Evolutionary conservation across 345 rosid species (phyloP).

Genomic region (Salix udensis): DNA sequence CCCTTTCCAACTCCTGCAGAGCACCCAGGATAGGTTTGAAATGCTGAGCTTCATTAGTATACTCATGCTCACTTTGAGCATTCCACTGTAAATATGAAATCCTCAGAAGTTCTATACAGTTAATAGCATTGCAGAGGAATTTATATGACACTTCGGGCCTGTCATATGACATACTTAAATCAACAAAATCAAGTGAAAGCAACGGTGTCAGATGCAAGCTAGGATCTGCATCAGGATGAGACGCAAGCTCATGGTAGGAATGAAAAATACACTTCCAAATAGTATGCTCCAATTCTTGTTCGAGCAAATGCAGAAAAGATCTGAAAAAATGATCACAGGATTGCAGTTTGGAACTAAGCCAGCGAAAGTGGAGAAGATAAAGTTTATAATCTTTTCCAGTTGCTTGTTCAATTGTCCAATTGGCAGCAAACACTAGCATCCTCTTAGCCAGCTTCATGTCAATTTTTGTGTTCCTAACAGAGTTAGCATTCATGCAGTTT

Average conservation of each 20-base stretch:
- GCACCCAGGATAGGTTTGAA: slow-evolving; percentile 52
- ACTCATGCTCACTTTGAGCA: slow-evolving; percentile 46
- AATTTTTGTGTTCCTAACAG: slow-evolving; percentile 10
- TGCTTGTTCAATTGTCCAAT: slow-evolving; percentile 86
- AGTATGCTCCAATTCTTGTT: slow-evolving; percentile 58
- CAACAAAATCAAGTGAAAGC: slow-evolving; percentile 58
- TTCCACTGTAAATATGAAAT: slow-evolving; percentile 66
- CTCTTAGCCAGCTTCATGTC: slow-evolving; percentile 36
- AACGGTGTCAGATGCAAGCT: slow-evolving; percentile 50
- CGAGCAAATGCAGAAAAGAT: slow-evolving; percentile 41
- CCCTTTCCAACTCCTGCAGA: slow-evolving; percentile 53
- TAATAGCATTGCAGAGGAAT: slow-evolving; percentile 51
- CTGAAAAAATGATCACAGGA: slow-evolving; percentile 39
- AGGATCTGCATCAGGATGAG: slow-evolving; percentile 32
- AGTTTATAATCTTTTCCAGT: slow-evolving; percentile 57
- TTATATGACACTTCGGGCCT: slow-evolving; percentile 22
- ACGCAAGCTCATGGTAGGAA: slow-evolving; percentile 42
- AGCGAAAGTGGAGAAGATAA: slow-evolving; percentile 63
- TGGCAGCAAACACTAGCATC: slow-evolving; percentile 65
- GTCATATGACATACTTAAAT: slow-evolving; percentile 38
- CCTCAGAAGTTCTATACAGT: slow-evolving; percentile 55
- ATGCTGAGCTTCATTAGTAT: slow-evolving; percentile 29
- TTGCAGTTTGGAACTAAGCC: slow-evolving; percentile 57
- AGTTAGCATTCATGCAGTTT: slow-evolving; percentile 9
- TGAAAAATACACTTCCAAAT: slow-evolving; percentile 57